Evolutionary conservation across 805 yeast species (phyloP), one percentile per base, ranked within the genome.

Genomic region (Saitoella complicata): DNA sequence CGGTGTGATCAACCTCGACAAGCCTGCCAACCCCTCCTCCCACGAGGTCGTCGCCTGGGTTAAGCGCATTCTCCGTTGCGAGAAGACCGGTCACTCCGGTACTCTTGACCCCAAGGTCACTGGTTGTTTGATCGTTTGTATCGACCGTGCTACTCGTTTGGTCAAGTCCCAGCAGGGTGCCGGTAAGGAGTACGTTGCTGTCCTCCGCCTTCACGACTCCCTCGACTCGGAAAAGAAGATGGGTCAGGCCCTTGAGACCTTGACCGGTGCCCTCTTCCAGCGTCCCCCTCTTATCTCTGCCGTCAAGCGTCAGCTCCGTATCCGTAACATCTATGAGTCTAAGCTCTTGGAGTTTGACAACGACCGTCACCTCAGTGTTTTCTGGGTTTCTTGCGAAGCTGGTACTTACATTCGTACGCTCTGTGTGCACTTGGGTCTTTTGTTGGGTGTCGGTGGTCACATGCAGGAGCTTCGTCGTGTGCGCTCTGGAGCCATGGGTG

Each of bases 11-110:
- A 91, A 91, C 70, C 73, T 91, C 57, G 98, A 91, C 69, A 91
- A 91, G 59, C 98, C 98, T 55, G 83, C 95, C 31, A 91, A 91
- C 66, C 98, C 98, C 55, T 84, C 95, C 39, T 85, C 95, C 45
- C 98, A 91, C 68, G 98, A 91, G 71, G 98, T 91, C 61, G 98
- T 91, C 58, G 98, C 98, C 29, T 91, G 98, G 98, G 77, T 91
- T 59, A 91, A 91, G 70, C 75, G 97, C 65, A 91, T 91, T 55
- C 72, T 91, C 11, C 78, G 97, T 64, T 81, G 79, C 49, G 97
- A 91, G 66, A 91, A 91, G 66, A 91, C 98, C 48, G 98, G 98
- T 69, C 98, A 91, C 67, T 84, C 95, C 45, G 98, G 98, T 70
- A 91, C 98, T 53, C 74, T 91, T 64, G 98, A 91, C 71, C 98